A percentile compares a stretch with the other conserved stretches of the same genome.
phyloP scores from a whole-genome alignment of 2,329 filamentous ascomycete species.

The Penicillium sp. region DNA sequence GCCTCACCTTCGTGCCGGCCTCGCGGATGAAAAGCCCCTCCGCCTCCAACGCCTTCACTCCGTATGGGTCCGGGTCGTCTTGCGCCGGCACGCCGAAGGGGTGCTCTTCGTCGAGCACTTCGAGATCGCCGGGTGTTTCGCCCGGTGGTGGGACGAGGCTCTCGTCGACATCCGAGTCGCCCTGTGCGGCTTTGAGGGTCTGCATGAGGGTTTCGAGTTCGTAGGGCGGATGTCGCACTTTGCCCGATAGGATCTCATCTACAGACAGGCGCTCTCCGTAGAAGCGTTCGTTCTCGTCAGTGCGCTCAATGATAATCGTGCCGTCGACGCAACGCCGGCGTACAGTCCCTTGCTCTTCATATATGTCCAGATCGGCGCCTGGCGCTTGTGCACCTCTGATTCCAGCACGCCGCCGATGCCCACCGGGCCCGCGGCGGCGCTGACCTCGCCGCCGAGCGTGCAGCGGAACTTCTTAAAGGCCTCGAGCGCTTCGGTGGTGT shows the following conservation, averaged over 20 bases:
- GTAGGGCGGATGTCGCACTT: conserved; percentile 58
- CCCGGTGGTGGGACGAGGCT: conserved; percentile 65
- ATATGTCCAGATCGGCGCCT: conserved; percentile 77
- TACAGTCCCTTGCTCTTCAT: conserved; percentile 89
- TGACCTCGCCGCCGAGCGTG: conserved; percentile 80
- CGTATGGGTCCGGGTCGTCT: conserved; percentile 89
- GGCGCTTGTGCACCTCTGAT: conserved; percentile 66
- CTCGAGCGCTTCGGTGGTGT: conserved; percentile 79
- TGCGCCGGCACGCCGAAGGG: conserved; percentile 75
- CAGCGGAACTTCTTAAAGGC: conserved; percentile 78
- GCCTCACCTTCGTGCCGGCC: conserved; percentile 75
- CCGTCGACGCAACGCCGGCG: conserved; percentile 85
- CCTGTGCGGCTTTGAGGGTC: conserved; percentile 85
- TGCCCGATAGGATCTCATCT: conserved; percentile 64
- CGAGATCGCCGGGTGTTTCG: conserved; percentile 75
- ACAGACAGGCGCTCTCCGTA: conserved; percentile 69
- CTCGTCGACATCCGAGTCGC: conserved; percentile 73
- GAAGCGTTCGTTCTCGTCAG: conserved; percentile 85
- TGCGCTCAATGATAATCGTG: conserved; percentile 80
- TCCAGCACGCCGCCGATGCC: conserved; percentile 73
- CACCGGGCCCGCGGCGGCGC: conserved; percentile 75
- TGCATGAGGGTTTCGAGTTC: conserved; percentile 68
- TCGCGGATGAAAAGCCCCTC: conserved; percentile 87
- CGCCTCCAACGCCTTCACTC: conserved; percentile 79
- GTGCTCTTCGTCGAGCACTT: conserved; percentile 46